phyloP scores from a whole-genome alignment of 2,329 filamentous ascomycete species.

The Magnaporthales sp. region DNA sequence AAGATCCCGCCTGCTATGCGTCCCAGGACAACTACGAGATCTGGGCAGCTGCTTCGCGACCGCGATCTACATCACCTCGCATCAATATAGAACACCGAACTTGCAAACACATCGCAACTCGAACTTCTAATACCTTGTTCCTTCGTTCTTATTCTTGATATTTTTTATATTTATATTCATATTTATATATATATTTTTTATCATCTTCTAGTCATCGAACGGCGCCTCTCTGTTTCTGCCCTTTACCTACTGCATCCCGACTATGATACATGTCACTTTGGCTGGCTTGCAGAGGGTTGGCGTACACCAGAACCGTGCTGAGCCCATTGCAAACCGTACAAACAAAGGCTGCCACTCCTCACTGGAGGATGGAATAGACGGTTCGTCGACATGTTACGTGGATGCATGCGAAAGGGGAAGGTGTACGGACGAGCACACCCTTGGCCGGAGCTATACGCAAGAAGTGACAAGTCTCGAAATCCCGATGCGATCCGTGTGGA shows the following conservation, averaged over 20 bases:
- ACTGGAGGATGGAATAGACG: neutral
- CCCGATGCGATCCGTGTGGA: neutral
- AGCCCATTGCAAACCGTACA: neutral
- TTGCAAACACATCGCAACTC: no score
- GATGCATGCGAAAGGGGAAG: neutral
- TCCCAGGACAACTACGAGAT: neutral
- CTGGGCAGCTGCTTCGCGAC: neutral
- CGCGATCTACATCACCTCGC: neutral
- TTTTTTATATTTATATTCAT: neutral
- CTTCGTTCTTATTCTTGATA: no score
- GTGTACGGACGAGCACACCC: neutral
- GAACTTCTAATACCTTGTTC: no score
- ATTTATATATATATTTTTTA: no score
- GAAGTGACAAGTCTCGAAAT: neutral
- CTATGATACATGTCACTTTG: neutral
- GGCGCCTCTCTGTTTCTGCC: neutral
- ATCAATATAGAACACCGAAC: no score
- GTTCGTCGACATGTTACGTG: neutral
- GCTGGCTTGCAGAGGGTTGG: neutral
- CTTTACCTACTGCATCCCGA: neutral
- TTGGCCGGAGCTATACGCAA: neutral
- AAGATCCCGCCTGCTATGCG: neutral
- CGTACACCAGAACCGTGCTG: neutral
- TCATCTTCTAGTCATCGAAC: neutral
- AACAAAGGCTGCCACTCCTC: neutral